Conservation (phyloP, 345 rosid genomes). For the Murraya koenigii region DNA sequence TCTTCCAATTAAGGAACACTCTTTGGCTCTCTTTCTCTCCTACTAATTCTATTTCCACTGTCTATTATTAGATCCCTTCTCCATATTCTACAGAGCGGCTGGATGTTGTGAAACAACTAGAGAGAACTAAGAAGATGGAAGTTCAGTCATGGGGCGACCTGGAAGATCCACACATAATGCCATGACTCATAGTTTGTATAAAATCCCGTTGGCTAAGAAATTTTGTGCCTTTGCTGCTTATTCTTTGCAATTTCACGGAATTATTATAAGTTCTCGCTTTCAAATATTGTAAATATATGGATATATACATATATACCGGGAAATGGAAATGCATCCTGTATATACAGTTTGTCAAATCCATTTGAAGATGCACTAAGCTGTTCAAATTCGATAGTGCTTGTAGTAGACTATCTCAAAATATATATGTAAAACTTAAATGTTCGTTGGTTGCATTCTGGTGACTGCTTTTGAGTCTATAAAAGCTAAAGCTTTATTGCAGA, state of each 20-base stretch:
- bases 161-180: slow-evolving; percentile 33
- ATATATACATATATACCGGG: background rate
- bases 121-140: slow-evolving; percentile 56
- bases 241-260: background rate
- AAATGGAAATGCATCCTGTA: background rate
- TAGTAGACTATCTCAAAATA: background rate
- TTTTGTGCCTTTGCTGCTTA: background rate
- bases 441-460: no score
- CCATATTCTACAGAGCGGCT: slow-evolving; percentile 54
- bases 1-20: background rate
- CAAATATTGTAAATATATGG: slow-evolving; percentile 14
- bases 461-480: no score
- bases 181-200: background rate
- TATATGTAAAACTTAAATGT: no score
- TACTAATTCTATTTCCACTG: slow-evolving; percentile 11
- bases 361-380: background rate
- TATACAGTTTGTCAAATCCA: background rate
- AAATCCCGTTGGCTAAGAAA: slow-evolving; percentile 1
- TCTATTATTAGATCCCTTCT: slow-evolving; percentile 54
- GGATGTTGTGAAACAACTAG: slow-evolving; percentile 51
- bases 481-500: no score
- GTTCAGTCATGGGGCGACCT: slow-evolving; percentile 41
- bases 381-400: background rate
- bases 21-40: background rate
- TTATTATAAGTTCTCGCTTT: background rate